These are phyloP conservation scores for Sordariomycetes sp. DNA, from an alignment of 2,329 filamentous ascomycete species.

Conservation along the genomic window DNA sequence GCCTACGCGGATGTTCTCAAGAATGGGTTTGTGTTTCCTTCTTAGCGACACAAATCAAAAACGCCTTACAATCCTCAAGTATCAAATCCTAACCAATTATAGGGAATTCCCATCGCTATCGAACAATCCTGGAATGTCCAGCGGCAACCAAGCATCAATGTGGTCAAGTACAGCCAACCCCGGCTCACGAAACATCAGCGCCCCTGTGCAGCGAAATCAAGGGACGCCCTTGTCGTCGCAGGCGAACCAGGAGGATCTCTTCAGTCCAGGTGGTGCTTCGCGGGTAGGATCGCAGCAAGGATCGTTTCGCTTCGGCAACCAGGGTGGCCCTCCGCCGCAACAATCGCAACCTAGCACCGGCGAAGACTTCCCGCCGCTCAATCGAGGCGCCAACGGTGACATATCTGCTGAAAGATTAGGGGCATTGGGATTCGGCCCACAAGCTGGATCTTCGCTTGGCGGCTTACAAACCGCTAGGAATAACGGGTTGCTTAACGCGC, in stretches of 20 bases:
- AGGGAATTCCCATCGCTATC: slow-evolving; percentile 61
- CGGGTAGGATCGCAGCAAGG: slow-evolving; percentile 28
- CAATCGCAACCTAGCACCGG: slow-evolving; percentile 38
- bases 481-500: slow-evolving; percentile 54
- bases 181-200: slow-evolving; percentile 37
- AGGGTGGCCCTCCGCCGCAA: slow-evolving; percentile 28
- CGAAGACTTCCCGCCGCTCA: slow-evolving; percentile 56
- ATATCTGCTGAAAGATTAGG: slow-evolving; percentile 50
- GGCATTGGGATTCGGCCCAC: slow-evolving; percentile 42
- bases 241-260: slow-evolving; percentile 37
- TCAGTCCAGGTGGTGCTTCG: slow-evolving; percentile 32
- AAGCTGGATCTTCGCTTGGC: slow-evolving; percentile 25
- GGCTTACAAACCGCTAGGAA: slow-evolving; percentile 35
- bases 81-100: neutral
- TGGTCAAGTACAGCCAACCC: slow-evolving; percentile 43
- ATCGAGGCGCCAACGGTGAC: slow-evolving; percentile 46
- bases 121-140: slow-evolving; percentile 47
- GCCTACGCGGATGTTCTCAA: slow-evolving; percentile 22
- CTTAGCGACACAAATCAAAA: neutral
- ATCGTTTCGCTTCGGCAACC: slow-evolving; percentile 45
- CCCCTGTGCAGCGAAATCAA: slow-evolving; percentile 40
- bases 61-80: slow-evolving; percentile 1
- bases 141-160: slow-evolving; percentile 38
- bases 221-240: slow-evolving; percentile 40
- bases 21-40: slow-evolving; percentile 6